Evolutionary conservation across 805 yeast genomes (phyloP).

Genomic region (Komagataella pseudopastoris): DNA sequence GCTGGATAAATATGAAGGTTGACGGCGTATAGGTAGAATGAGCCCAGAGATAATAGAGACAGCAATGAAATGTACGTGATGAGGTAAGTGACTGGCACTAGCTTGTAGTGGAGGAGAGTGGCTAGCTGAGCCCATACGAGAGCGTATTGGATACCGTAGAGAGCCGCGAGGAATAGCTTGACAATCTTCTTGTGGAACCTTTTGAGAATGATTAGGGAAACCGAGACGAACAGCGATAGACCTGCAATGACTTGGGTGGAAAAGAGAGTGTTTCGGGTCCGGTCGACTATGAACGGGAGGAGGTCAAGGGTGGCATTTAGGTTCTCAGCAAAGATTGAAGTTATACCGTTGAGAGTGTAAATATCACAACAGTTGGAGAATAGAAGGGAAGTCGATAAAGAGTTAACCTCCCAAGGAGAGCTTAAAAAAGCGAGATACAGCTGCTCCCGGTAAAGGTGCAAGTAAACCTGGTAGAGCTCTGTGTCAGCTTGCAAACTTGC

Average conservation of each 20-base stretch:
- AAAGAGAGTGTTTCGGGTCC: background rate
- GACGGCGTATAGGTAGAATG: background rate
- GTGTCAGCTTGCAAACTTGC: background rate
- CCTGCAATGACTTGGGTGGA: background rate
- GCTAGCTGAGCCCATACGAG: background rate
- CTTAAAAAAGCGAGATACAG: background rate
- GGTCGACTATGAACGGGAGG: background rate
- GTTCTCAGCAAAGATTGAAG: background rate
- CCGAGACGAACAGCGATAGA: background rate
- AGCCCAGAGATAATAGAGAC: background rate
- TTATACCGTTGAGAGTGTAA: background rate
- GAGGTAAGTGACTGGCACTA: background rate
- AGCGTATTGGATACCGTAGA: background rate
- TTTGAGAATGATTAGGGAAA: background rate
- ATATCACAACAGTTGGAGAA: background rate
- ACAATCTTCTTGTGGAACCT: background rate
- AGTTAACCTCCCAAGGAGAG: background rate
- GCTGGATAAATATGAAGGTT: slow-evolving; percentile 12
- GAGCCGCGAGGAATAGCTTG: no score
- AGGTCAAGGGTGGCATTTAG: background rate
- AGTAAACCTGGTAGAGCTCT: background rate
- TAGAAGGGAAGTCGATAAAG: background rate
- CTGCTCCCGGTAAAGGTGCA: background rate
- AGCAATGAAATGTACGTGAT: background rate
- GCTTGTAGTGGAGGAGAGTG: background rate